phyloP scores from a whole-genome alignment of 1,284 basidiomycete species.

The Papiliotrema fonsecae region DNA sequence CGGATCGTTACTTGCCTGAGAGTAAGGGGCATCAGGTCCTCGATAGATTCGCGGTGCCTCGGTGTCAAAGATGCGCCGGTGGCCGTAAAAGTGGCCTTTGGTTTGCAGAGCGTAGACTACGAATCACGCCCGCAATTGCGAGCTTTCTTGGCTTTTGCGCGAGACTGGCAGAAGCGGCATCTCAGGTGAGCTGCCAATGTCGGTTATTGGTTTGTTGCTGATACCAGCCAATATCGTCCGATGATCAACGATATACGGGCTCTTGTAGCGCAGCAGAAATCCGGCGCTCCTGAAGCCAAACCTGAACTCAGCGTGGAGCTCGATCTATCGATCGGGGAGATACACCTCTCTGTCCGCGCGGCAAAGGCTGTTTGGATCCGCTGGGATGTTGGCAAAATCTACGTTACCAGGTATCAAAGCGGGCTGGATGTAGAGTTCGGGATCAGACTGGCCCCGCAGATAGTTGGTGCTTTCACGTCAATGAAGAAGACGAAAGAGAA shows the following conservation, averaged over 20 bases:
- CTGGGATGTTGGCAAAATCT: slow-evolving; percentile 40
- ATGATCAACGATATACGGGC: slow-evolving; percentile 12
- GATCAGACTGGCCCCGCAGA: slow-evolving; percentile 29
- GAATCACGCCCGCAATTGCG: slow-evolving; percentile 35
- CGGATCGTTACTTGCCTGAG: not conserved
- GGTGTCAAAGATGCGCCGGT: not conserved
- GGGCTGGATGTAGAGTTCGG: slow-evolving; percentile 25
- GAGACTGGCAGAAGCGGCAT: slow-evolving; percentile 32
- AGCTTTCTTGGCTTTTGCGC: slow-evolving; percentile 33
- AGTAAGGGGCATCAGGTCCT: not conserved
- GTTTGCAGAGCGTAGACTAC: slow-evolving; percentile 22
- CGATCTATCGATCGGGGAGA: slow-evolving; percentile 24
- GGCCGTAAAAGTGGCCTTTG: slow-evolving; percentile 8
- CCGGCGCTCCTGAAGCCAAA: no score
- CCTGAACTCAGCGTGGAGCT: slow-evolving; percentile 3
- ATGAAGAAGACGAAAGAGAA: slow-evolving; percentile 20
- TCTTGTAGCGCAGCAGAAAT: not conserved
- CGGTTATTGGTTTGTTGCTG: not conserved
- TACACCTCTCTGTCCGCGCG: slow-evolving; percentile 27
- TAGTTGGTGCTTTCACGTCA: slow-evolving; percentile 34
- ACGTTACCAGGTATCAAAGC: slow-evolving; percentile 14
- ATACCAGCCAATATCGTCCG: slow-evolving; percentile 19
- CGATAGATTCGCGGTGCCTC: not conserved
- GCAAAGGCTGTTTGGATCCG: slow-evolving; percentile 38
- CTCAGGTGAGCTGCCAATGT: slow-evolving; percentile 19